Conservation (phyloP, 2,329 filamentous ascomycete species). For the Xylariaceae sp. region DNA sequence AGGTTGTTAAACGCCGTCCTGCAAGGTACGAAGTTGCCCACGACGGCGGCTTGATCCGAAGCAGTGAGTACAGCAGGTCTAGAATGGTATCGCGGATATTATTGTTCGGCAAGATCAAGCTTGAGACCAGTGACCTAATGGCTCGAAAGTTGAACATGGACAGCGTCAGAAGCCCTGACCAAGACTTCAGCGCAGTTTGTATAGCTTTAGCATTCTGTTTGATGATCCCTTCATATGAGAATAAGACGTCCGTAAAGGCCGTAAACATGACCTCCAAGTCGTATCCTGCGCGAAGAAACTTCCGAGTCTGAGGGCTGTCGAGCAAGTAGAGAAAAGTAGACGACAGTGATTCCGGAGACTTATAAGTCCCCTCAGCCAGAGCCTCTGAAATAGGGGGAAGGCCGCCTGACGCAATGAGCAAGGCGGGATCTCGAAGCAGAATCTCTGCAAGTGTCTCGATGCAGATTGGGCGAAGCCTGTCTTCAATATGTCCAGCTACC, state of each 20-base stretch:
- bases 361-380: slow-evolving; percentile 84
- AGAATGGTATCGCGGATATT: slow-evolving; percentile 70
- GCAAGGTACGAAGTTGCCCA: slow-evolving; percentile 97
- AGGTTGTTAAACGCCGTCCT: slow-evolving; percentile 87
- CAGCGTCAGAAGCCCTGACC: slow-evolving; percentile 85
- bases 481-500: slow-evolving; percentile 80
- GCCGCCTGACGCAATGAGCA: slow-evolving; percentile 80
- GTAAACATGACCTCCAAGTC: slow-evolving; percentile 88
- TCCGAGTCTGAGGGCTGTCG: slow-evolving; percentile 75
- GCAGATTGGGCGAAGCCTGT: slow-evolving; percentile 83
- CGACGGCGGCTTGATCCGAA: slow-evolving; percentile 87
- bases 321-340: slow-evolving; percentile 85
- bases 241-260: slow-evolving; percentile 80
- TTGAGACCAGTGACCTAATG: slow-evolving; percentile 71
- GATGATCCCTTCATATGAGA: slow-evolving; percentile 57
- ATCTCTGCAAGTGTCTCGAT: slow-evolving; percentile 92
- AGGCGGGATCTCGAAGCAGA: slow-evolving; percentile 75
- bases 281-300: slow-evolving; percentile 80
- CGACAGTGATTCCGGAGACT: slow-evolving; percentile 84
- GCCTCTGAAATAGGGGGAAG: slow-evolving; percentile 87
- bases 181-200: slow-evolving; percentile 83
- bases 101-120: slow-evolving; percentile 55
- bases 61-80: slow-evolving; percentile 73
- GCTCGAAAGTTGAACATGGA: slow-evolving; percentile 86
- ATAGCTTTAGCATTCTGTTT: slow-evolving; percentile 93